Evolutionary conservation across 768 basidiomycete genomes (phyloP), one percentile per base, ranked within the genome.

Genomic region (Phlebiopsis flavidoalba): DNA sequence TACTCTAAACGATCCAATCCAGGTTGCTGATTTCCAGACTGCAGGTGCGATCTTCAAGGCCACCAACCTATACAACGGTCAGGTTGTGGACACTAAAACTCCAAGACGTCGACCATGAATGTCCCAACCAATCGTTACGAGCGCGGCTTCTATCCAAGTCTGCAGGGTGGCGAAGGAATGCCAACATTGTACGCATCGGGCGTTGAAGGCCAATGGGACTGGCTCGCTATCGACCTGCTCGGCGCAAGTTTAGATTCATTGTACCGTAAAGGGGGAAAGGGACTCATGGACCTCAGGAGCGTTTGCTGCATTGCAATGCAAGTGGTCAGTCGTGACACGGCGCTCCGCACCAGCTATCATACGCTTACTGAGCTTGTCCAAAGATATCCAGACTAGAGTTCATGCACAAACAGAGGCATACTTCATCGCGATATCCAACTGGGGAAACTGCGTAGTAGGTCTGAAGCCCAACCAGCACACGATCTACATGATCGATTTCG

Each of bases 401-500:
- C 56, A 91, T 92, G 89, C 89, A 92, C 69, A 75, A n/a, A 76
- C 11, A 80, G 83, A 33, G 89, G 88, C 12, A 77, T 92, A 37
- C 76, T 91, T 33, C 89, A 91, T 67, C 82, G 89, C 8, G 89
- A 92, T 63, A 86, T 92, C 53, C 89, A 92, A 63, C 80, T 91
- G 7, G 89, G n/a, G 90, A 1, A 92, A 92, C 69, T 87, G 85
- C 64, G 84, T 83, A 3, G 69, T 91, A 56, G 89, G 89, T 14
- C 75, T 79, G 53, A 72, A 78, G 3, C 83, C 86, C 0, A 74
- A 88, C 63, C 77, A 87, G 14, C 77, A 77, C 55, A 78, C 73
- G 40, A 77, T 92, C 63, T 91, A 90, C 67, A 87, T 91, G 88
- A 92, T 92, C 65, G 90, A 92, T 70, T 91, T 92, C 69, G 89